Base-by-base conservation (phyloP, 257 asterid species). In the Voacanga thouarsii region DNA sequence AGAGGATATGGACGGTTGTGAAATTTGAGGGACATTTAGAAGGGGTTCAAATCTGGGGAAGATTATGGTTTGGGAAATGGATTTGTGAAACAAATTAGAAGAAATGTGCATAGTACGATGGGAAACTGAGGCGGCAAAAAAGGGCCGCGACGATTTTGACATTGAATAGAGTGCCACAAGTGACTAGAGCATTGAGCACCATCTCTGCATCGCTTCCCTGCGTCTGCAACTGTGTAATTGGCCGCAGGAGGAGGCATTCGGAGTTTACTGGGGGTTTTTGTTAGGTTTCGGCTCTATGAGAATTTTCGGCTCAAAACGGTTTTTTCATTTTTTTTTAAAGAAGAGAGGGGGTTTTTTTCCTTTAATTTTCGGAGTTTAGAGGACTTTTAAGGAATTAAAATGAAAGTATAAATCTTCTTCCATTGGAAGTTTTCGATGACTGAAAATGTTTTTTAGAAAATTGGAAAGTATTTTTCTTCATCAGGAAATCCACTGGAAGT, bases 121-220 rank as follows among this genome's bases (percentile, higher is more conserved):
- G 74, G 86, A 75, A 61, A 61, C 65, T n/a, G 77, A 5, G 76
- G n/a, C 6, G 73, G 68, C 4, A 61, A 78, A 61, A 23, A 77
- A 41, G 81, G 79, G 44, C 0, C 50, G 41, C 14, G 65, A 83
- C 24, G 79, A 78, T 68, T 57, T 83, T 3, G 82, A 84, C 55
- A 71, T 19, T 50, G 83, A 78, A 72, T 71, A 85, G 83, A 85
- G 80, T 43, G 88, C 82, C 55, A 86, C 89, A 64, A 87, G 9
- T 24, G 75, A 76, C 72, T 92, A 91, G 88, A 87, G 84, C 75
- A 80, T 85, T 47, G 88, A 80, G 79, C 90, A 84, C 92, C 84
- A 85, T 84, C 89, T 83, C 85, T 87, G 92, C 90, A 88, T 84
- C 80, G 63, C 77, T 72, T 45, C 75, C 16, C 50, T 33, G 55